Evolutionary conservation across 129 eudicot genomes (phyloP), one percentile per base, ranked within the genome.

Genomic region (Heracleum sosnowskyi): DNA sequence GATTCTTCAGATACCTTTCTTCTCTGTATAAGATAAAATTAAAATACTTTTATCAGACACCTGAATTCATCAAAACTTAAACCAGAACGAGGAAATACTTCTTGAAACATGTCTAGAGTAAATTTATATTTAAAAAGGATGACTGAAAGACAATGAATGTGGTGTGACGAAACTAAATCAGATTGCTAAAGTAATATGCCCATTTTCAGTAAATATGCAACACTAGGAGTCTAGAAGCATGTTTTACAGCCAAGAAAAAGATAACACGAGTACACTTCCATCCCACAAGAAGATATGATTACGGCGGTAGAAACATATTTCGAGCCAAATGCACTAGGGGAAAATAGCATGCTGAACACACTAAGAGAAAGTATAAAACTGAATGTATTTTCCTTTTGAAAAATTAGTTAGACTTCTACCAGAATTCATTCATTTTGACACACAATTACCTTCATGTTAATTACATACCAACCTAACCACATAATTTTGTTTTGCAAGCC

Each of bases 21-120:
- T 77, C 79, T 92, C 93, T 91, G 88, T 85, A 77, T 13, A 41
- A 77, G 31, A 79, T 69, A 76, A 51, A 37, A 75, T 36, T 20
- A 29, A 5, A 75, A 49, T 22, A 44, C 39, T 12, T 7, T 15
- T 0, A 75, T 47, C 17, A 74, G 60, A 12, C 76, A 42, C 55
- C 49, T 24, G 46, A 72, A 26, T 28, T n/a, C 35, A 72, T 9
- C 40, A 40, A 36, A 72, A 39, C 49, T 39, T 11, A 8, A 24
- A 24, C 15, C 29, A 18, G 10, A 22, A 18, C 29, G 2, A 24
- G 1, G 26, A 57, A 57, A 57, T 57, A 22, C 13, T 57, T 24
- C 33, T 60, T 60, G 4, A 60, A 60, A 26, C 68, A 60, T 60
- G 68, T n/a, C 2, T 0, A n/a, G 17, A 7, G 2, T 10, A 60